Evolutionary conservation across 768 basidiomycete genomes (phyloP), one percentile per base, ranked within the genome.

Genomic region (Lactarius akahatsu): DNA sequence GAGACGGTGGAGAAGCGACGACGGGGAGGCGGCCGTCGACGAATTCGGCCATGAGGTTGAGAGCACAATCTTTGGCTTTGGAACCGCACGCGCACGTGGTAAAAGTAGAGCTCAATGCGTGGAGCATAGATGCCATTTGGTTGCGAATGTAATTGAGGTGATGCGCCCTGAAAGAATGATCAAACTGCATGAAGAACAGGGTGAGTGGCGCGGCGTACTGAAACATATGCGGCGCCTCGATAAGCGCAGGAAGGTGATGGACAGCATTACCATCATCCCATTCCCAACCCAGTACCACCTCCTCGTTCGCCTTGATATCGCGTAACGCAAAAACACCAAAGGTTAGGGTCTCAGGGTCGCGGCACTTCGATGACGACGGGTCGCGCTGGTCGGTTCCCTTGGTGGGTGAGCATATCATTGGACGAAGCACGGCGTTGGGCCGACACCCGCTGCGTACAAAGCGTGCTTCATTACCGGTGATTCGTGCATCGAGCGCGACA

Each of bases 231-330:
- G 87, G 85, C 5, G 82, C 76, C 71, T 86, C 78, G 64, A 92
- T 79, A 59, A 91, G 76, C 9, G 86, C 86, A n/a, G 86, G 90
- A 0, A 94, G 78, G 67, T 81, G 78, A 76, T 96, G 95, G 0
- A 96, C 85, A 0, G 89, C 87, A 73, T 93, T 91, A 2, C 86
- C 87, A 72, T 98, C 96, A 71, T 98, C 95, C 96, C 96, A 98
- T 74, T 97, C 94, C 94, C 96, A 98, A 0, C 90, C 91, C 0
- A 98, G 77, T 0, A 95, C 86, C 23, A 98, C 84, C 77, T 98
- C 96, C 69, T 95, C 94, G 57, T 89, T 82, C 40, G 85, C 85
- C 62, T 83, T 83, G 69, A 98, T 81, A 67, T 92, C 90, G 13
- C 86, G 77, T 20, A 88, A 76, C 1, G 95, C 91, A 69, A 94